phyloP scores from a whole-genome alignment of 768 basidiomycete genomes.

The Lentinula aciculospora region DNA sequence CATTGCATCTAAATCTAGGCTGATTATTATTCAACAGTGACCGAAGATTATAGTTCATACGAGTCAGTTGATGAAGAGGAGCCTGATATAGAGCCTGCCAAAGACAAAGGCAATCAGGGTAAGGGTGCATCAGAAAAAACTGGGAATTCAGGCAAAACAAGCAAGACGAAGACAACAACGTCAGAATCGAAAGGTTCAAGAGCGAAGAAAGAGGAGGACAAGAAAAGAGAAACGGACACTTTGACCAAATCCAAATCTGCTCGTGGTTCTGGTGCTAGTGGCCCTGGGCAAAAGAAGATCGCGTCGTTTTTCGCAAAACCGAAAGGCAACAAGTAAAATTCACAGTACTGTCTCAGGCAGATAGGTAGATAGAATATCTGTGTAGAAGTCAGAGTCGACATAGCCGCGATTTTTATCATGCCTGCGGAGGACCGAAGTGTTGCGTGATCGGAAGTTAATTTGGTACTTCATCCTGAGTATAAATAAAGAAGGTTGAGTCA shows the following conservation, averaged over 20 bases:
- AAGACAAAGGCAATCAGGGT: slow-evolving; percentile 22
- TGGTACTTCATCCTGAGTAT: background rate
- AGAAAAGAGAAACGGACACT: background rate
- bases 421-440: background rate
- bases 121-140: slow-evolving; percentile 9
- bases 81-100: slow-evolving; percentile 20
- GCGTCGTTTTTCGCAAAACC: slow-evolving; percentile 32
- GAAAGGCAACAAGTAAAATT: slow-evolving; percentile 8
- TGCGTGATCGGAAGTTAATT: background rate
- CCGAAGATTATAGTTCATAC: slow-evolving; percentile 75
- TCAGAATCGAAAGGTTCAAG: slow-evolving; percentile 17
- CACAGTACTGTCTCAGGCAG: no score
- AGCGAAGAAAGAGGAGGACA: background rate
- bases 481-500: background rate
- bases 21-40: slow-evolving; percentile 35
- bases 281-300: slow-evolving; percentile 20
- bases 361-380: no score
- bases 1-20: background rate
- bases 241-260: background rate
- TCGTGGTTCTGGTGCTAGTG: background rate
- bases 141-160: slow-evolving; percentile 16
- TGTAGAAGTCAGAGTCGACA: no score
- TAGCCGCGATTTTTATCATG: no score
- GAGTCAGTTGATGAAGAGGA: slow-evolving; percentile 71
- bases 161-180: slow-evolving; percentile 15